Percentiles rank a stretch among this genome's conserved stretches.
phyloP scores from a whole-genome alignment of 1,284 basidiomycete species.

The Neonothopanus nambi region DNA sequence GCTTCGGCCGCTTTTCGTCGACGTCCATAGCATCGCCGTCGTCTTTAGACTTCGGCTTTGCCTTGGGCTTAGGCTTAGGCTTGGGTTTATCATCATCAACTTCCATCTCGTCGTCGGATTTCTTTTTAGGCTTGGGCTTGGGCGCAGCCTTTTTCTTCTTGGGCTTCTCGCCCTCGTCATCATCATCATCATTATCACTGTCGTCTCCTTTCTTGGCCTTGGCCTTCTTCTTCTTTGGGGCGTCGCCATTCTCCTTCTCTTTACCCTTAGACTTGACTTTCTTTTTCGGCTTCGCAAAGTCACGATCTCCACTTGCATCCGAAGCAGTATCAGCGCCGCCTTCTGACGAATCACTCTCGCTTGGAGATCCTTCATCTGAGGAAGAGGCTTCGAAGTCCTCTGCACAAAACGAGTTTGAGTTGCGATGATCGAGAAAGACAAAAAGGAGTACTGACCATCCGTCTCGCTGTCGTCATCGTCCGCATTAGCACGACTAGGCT shows the following conservation, averaged over 20 bases:
- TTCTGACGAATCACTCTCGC: conserved; percentile 68
- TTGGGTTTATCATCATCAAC: conserved; percentile 43
- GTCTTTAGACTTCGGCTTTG: conserved; percentile 35
- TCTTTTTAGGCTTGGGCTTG: conserved; percentile 35
- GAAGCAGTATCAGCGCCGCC: conserved; percentile 80
- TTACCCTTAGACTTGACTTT: conserved; percentile 37
- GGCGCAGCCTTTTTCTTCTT: conserved; percentile 32
- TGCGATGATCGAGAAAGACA: conserved; percentile 16
- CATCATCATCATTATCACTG: conserved; percentile 30
- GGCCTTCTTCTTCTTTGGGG: conserved; percentile 29
- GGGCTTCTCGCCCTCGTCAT: conserved; percentile 28
- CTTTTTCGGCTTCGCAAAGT: conserved; percentile 53
- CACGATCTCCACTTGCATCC: conserved; percentile 74
- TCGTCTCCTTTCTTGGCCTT: conserved; percentile 43
- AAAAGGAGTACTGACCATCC: conserved; percentile 49
- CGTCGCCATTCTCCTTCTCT: conserved; percentile 40
- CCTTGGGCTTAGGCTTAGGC: conserved; percentile 45
- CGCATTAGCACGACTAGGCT: conserved; percentile 41
- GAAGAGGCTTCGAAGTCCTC: conserved; percentile 90
- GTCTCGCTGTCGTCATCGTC: conserved; percentile 82
- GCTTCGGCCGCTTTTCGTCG: conserved; percentile 42
- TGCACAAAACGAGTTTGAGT: conserved; percentile 31
- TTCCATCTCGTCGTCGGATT: conserved; percentile 22
- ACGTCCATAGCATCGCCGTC: conserved; percentile 34
- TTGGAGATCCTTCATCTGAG: conserved; percentile 84